Evolutionary conservation across 176 grass and related monocot species (phyloP).

Genomic region (Cocos nucifera): DNA sequence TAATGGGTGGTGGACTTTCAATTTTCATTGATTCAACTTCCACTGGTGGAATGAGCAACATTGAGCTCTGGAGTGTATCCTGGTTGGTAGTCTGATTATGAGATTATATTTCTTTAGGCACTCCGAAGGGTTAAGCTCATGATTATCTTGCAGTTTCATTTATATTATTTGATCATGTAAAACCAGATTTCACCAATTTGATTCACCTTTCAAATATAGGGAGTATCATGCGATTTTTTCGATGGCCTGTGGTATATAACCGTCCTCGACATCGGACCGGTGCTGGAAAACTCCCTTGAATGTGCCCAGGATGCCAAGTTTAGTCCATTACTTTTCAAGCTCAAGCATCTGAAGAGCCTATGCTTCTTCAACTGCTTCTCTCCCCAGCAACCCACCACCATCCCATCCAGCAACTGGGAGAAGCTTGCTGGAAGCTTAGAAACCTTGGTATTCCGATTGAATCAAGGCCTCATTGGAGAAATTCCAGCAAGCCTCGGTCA

Average conservation of each 20-base stretch:
- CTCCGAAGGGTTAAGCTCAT: no score
- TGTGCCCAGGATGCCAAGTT: slow-evolving; percentile 49
- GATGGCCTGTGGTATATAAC: slow-evolving; percentile 83
- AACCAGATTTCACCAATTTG: no score
- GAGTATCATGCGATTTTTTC: slow-evolving; percentile 90
- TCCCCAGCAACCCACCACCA: slow-evolving; percentile 15
- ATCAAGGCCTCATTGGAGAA: slow-evolving; percentile 37
- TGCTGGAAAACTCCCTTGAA: slow-evolving; percentile 79
- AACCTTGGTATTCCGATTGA: slow-evolving; percentile 66
- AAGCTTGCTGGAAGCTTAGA: slow-evolving; percentile 43
- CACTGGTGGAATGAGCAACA: no score
- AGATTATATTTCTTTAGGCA: no score
- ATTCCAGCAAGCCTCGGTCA: slow-evolving; percentile 44
- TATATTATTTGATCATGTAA: no score
- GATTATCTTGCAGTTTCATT: no score
- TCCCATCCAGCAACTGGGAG: slow-evolving; percentile 54
- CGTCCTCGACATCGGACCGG: slow-evolving; percentile 59
- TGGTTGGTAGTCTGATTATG: no score
- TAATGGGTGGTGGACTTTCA: no score
- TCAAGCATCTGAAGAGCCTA: slow-evolving; percentile 57
- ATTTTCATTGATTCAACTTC: no score
- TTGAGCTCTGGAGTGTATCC: no score
- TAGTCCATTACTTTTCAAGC: slow-evolving; percentile 53
- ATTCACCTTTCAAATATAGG: slow-evolving; percentile 30
- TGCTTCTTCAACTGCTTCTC: slow-evolving; percentile 76